Conservation (phyloP, 257 asterid genomes). For the Solanum etuberosum region DNA sequence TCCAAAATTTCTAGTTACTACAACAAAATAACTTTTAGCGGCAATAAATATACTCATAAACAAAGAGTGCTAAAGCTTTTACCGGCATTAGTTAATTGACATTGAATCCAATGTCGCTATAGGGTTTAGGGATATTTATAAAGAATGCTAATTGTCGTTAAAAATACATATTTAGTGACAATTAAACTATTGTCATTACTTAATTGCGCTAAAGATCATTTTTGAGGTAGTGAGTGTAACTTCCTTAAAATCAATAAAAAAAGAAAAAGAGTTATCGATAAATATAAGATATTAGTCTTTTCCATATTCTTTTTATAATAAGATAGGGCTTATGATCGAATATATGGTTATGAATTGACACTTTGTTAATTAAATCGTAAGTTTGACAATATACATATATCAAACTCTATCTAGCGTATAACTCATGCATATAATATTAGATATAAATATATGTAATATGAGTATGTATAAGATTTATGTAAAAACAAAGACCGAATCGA, state of each 20-base stretch:
- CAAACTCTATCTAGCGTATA: background rate
- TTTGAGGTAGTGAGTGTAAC: background rate
- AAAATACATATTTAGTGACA: no score
- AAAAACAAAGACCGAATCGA: background rate
- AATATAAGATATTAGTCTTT: background rate
- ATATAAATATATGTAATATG: background rate
- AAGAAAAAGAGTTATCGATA: background rate
- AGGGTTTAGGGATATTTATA: no score
- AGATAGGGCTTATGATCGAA: background rate
- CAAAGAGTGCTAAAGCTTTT: no score
- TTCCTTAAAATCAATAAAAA: background rate
- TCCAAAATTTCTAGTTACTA: background rate
- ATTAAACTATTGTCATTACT: no score
- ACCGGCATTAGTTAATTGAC: no score
- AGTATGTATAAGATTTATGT: background rate
- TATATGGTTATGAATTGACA: background rate
- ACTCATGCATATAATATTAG: background rate
- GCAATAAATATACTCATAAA: no score
- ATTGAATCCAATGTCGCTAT: no score
- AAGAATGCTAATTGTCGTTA: no score
- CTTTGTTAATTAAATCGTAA: background rate
- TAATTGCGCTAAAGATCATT: no score
- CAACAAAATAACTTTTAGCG: no score
- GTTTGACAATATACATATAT: background rate
- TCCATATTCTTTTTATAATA: background rate